Evolutionary conservation across 2,329 filamentous ascomycete species (phyloP).

Genomic region (Colletotrichum lini): DNA sequence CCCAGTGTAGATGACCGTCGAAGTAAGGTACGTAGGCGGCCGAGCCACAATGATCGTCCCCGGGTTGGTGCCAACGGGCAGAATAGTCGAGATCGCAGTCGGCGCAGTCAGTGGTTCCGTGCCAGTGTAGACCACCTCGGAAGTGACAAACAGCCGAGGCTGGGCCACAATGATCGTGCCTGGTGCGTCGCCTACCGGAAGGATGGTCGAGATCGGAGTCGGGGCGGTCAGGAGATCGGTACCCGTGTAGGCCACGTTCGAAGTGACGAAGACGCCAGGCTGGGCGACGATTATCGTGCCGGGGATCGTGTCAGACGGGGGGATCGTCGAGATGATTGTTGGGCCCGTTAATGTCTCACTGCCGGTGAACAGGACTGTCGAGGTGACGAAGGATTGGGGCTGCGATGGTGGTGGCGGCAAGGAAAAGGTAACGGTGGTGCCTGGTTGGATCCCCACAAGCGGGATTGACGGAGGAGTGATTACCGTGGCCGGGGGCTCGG

Average conservation of each 20-base stretch:
- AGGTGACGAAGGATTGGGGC: not conserved
- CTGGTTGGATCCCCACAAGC: not conserved
- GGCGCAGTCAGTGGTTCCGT: constrained; percentile 2
- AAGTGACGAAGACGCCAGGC: constrained; percentile 30
- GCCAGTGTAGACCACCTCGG: constrained; percentile 4
- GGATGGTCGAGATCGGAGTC: not conserved
- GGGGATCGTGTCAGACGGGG: constrained; percentile 13
- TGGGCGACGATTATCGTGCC: constrained; percentile 30
- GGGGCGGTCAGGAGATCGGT: not conserved
- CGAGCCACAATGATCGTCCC: constrained; percentile 30
- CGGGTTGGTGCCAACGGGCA: constrained; percentile 19
- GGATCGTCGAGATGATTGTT: constrained; percentile 13
- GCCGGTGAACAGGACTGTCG: not conserved
- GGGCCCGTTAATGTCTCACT: not conserved
- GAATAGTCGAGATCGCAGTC: constrained; percentile 15
- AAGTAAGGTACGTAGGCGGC: constrained; percentile 28
- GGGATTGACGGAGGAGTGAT: not conserved
- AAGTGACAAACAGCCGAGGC: constrained; percentile 6
- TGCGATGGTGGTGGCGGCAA: not conserved
- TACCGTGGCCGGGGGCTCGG: not conserved
- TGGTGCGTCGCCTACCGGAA: not conserved
- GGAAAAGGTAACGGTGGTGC: not conserved
- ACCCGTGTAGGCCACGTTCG: constrained; percentile 21
- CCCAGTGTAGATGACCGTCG: constrained; percentile 17
- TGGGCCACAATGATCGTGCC: constrained; percentile 1